Evolutionary conservation across 306 rosid genomes (phyloP).

Genomic region (Vigna reflexopilosa): DNA sequence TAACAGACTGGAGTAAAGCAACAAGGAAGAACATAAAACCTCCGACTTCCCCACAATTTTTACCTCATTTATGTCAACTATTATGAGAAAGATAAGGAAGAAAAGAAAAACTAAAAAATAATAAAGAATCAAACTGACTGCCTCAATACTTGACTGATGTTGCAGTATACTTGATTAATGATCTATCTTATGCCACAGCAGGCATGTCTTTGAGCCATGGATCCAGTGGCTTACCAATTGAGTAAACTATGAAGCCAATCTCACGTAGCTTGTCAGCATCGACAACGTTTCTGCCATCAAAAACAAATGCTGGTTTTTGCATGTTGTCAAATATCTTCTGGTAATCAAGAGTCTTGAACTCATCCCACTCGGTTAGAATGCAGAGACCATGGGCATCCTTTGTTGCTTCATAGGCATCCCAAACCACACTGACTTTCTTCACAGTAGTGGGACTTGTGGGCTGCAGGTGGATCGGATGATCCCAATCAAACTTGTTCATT

Average conservation of each 20-base stretch:
- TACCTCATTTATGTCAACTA: constrained; percentile 53
- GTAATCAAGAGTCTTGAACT: constrained; percentile 89
- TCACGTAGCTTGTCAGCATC: constrained; percentile 73
- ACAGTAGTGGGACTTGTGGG: constrained; percentile 83
- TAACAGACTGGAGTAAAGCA: constrained; percentile 50
- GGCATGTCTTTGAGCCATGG: constrained; percentile 98
- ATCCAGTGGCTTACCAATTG: constrained; percentile 96
- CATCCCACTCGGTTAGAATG: constrained; percentile 97
- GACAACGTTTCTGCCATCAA: constrained; percentile 85
- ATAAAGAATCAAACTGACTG: constrained; percentile 59
- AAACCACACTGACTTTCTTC: constrained; percentile 84
- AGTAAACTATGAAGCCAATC: constrained; percentile 91
- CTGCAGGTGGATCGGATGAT: constrained; percentile 93
- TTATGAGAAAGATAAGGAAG: constrained; percentile 45
- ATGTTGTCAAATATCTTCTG: constrained; percentile 81
- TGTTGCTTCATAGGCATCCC: constrained; percentile 91
- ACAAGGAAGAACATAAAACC: constrained; percentile 50
- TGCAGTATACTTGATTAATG: constrained; percentile 41
- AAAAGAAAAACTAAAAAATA: constrained; percentile 50
- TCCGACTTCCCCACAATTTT: constrained; percentile 57
- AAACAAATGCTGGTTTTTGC: constrained; percentile 93
- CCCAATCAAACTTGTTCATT: constrained; percentile 94
- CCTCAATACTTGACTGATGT: constrained; percentile 45
- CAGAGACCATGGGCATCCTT: constrained; percentile 91
- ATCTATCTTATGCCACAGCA: constrained; percentile 72